These are phyloP conservation scores for Pythium dissimile DNA, from an alignment of 352 stramenopile species.

Conservation along the genomic window DNA sequence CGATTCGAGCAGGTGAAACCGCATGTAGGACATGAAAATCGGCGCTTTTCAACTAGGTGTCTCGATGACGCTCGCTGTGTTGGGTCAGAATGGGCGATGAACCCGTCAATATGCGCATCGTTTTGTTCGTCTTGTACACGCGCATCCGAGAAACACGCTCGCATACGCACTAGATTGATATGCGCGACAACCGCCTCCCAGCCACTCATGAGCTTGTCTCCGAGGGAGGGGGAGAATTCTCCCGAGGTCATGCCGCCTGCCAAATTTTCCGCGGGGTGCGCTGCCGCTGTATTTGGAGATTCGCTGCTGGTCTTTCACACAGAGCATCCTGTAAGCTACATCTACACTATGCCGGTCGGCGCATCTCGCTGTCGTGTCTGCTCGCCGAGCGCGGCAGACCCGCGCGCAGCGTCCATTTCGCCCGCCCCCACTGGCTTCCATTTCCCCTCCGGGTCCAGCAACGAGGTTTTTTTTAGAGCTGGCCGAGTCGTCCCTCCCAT, in stretches of 20 bases:
- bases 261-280: not conserved
- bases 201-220: conserved; percentile 4
- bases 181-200: conserved; percentile 1
- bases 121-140: conserved; percentile 7
- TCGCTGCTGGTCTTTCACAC: not conserved
- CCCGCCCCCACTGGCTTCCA: conserved; percentile 4
- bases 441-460: not conserved
- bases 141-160: conserved; percentile 2
- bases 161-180: not conserved
- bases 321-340: not conserved
- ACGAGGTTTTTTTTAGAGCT: conserved; percentile 7
- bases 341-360: not conserved
- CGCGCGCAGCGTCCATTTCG: conserved; percentile 9
- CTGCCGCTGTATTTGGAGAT: not conserved
- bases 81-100: not conserved
- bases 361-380: not conserved
- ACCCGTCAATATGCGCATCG: conserved; percentile 8
- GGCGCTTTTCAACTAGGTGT: not conserved
- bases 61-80: not conserved
- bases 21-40: conserved; percentile 13
- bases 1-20: conserved; percentile 14
- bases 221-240: conserved; percentile 9
- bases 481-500: not conserved
- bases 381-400: not conserved
- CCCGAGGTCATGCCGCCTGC: conserved; percentile 15